Base-by-base conservation (phyloP, 768 basidiomycete species). In the Lactarius sp. region DNA sequence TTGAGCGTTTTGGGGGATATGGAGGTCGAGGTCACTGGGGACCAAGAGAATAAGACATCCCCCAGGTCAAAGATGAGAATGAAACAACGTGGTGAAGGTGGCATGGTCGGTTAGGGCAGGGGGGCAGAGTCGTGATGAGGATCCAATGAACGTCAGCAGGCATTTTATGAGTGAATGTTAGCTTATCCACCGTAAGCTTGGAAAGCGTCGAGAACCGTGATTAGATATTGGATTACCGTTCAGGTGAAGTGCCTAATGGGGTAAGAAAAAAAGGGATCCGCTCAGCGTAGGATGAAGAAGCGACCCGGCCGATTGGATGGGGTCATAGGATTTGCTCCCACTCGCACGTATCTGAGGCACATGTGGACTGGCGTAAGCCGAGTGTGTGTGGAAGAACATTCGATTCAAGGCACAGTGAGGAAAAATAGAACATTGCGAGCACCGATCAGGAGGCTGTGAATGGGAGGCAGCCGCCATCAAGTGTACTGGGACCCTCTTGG, bases 41-140 rank as follows among this genome's bases (percentile, higher is more conserved):
- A 82, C 82, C 82, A 84, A 44, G 74, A 75, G 70, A 84, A 82
- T 31, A 83, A 74, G 22, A 83, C 82, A 65, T 83, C 83, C n/a
- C 82, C 81, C 16, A 83, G 70, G 70, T 83, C 83, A 68, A 83
- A 78, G 66, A 83, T 77, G 66, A 82, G 71, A 7, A 78, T 70
- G 12, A 64, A 54, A 46, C 66, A 68, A 18, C 61, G 58, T 10
- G 66, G 61, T 1, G 60, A 49, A 3, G 46, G 44, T n/a, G 61
- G 41, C 67, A 67, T 68, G 39, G 3, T 41, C 3, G 1, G 8
- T 3, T 14, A 47, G 20, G 20, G 47, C 5, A 20, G 42, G 39
- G 8, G 62, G 18, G 6, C 4, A 18, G 8, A 18, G 9, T 33
- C 41, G 36, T n/a, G 54, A 27, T 31, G 39, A 33, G 42, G 8